Percentiles rank a stretch among this genome's conserved stretches.
phyloP scores from a whole-genome alignment of 2,329 filamentous ascomycete species.

The Diplodia sapinea region DNA sequence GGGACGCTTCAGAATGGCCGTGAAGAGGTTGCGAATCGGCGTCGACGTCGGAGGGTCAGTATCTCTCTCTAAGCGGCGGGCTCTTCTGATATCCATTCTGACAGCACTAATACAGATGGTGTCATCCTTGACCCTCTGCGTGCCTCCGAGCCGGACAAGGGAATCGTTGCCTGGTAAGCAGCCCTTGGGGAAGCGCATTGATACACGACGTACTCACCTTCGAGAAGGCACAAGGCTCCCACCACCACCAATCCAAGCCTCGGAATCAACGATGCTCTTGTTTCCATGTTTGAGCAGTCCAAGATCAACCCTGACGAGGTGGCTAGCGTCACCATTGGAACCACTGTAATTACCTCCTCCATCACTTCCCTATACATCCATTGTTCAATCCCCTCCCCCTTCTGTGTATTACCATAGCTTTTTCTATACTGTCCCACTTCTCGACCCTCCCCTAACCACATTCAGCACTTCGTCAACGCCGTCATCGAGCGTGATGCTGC shows the following conservation, averaged over 20 bases:
- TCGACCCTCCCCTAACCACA: background rate
- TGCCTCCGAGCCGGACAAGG: slow-evolving; percentile 37
- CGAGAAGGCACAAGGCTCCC: slow-evolving; percentile 44
- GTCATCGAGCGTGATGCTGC: slow-evolving; percentile 50
- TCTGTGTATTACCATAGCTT: no score
- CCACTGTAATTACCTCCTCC: slow-evolving; percentile 45
- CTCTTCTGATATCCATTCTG: background rate
- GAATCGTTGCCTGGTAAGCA: slow-evolving; percentile 32
- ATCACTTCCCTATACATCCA: background rate
- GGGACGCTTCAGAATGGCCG: background rate
- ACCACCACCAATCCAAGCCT: slow-evolving; percentile 49
- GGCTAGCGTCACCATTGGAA: slow-evolving; percentile 39
- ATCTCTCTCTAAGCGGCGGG: no score
- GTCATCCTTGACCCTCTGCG: slow-evolving; percentile 41
- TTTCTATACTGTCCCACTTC: no score
- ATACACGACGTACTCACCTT: background rate
- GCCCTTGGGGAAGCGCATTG: no score
- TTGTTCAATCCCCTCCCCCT: no score
- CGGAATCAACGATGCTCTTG: slow-evolving; percentile 50
- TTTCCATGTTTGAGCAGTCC: slow-evolving; percentile 45
- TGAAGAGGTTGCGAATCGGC: slow-evolving; percentile 37
- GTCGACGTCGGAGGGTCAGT: slow-evolving; percentile 47
- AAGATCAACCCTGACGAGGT: slow-evolving; percentile 31
- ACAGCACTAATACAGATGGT: slow-evolving; percentile 47
- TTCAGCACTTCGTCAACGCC: slow-evolving; percentile 62